These are phyloP conservation scores for Candida patagonica DNA, from an alignment of 805 yeast species.

Conservation along the genomic window DNA sequence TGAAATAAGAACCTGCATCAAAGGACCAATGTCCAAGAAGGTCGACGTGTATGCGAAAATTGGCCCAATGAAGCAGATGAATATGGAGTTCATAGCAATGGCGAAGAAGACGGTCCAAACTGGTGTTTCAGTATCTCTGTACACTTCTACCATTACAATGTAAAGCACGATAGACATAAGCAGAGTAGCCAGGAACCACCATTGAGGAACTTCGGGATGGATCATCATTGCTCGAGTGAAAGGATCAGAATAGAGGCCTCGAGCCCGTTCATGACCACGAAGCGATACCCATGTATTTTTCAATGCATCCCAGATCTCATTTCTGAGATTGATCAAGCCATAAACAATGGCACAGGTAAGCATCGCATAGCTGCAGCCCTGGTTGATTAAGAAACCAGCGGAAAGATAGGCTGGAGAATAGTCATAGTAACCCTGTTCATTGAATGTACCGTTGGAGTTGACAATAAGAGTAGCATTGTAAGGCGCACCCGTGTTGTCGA, in stretches of 20 bases:
- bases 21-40: constrained; percentile 45
- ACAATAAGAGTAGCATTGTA: constrained; percentile 43
- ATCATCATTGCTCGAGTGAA: constrained; percentile 33
- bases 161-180: constrained; percentile 35
- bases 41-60: too few relatives aligned
- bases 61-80: constrained; percentile 52
- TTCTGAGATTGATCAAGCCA: constrained; percentile 2
- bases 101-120: constrained; percentile 56
- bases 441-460: constrained; percentile 27
- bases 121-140: constrained; percentile 41
- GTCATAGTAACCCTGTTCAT: constrained; percentile 35
- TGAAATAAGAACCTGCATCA: constrained; percentile 57
- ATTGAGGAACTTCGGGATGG: constrained; percentile 65
- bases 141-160: constrained; percentile 33
- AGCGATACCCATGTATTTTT: constrained; percentile 24
- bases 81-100: constrained; percentile 42
- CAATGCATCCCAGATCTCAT: background rate
- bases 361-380: background rate
- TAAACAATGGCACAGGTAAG: constrained; percentile 23
- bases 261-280: constrained; percentile 4
- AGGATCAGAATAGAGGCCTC: constrained; percentile 13
- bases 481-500: constrained; percentile 42
- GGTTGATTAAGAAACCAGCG: too few relatives aligned
- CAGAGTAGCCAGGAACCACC: constrained; percentile 54
- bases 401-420: constrained; percentile 52